A percentile compares a stretch with the other conserved stretches of the same genome.
Evolutionary conservation across 192 early-diverging fungal genomes (phyloP).

Genomic region (Entomortierella parvispora): DNA sequence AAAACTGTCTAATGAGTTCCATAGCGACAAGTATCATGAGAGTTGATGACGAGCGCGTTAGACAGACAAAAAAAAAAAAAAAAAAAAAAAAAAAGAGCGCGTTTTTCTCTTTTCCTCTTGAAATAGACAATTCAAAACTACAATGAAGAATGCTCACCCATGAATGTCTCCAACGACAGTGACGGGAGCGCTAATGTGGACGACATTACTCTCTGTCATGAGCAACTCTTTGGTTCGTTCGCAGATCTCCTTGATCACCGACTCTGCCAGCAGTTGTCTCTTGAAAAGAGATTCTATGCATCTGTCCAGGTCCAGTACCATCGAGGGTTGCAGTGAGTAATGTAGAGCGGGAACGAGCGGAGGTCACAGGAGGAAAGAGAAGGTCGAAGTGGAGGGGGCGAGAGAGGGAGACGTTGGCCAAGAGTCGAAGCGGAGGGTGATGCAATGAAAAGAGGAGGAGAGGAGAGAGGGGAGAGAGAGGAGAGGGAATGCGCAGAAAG

Average conservation of each 20-base stretch:
- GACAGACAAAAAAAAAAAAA: slow-evolving; percentile 4
- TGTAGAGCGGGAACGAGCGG: neutral
- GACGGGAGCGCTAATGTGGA: slow-evolving; percentile 84
- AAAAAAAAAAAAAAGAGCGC: neutral
- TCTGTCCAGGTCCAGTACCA: slow-evolving; percentile 82
- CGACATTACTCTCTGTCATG: slow-evolving; percentile 86
- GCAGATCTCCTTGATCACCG: slow-evolving; percentile 83
- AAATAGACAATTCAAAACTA: neutral
- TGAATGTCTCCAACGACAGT: slow-evolving; percentile 95
- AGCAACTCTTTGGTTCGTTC: slow-evolving; percentile 82
- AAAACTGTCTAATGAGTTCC: slow-evolving; percentile 73
- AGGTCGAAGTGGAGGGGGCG: no score
- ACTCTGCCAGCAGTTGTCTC: slow-evolving; percentile 79
- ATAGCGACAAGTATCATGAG: neutral
- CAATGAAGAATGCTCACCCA: slow-evolving; percentile 65
- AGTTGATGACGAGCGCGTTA: no score
- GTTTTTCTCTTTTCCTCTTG: slow-evolving; percentile 15
- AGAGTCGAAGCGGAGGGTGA: no score
- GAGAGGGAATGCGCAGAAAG: neutral
- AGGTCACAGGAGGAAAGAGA: no score
- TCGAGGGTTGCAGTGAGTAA: slow-evolving; percentile 1
- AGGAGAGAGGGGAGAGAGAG: neutral
- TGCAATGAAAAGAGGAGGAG: neutral
- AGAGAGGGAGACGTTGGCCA: no score
- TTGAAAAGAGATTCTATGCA: slow-evolving; percentile 82